Evolutionary conservation across 495 filamentous ascomycete species (phyloP), one percentile per base, ranked within the genome.

Genomic region (Podospora comata): DNA sequence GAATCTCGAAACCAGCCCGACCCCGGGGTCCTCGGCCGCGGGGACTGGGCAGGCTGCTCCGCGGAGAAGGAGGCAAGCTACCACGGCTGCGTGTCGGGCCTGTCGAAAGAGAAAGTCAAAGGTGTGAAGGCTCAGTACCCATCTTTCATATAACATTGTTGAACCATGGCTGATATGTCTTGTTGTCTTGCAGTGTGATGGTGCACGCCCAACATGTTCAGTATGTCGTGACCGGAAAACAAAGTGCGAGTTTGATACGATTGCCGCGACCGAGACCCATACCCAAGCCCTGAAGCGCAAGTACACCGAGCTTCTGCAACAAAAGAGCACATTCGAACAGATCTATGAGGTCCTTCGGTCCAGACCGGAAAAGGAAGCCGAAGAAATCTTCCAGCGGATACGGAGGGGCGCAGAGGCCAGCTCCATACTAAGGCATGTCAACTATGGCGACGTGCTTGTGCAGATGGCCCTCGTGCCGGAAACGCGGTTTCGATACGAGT

Each of bases 21-120:
- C 44, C 7, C 55, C 70, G 9, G 15, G 60, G 20, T 7, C 64
- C 28, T 19, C 34, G 28, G 20, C 60, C 20, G 5, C 5, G 44
- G 19, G 30, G 16, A 13, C 5, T 56, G 19, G 30, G 16, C 58
- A 13, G 48, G n/a, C 68, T 27, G 23, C 34, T 57, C 60, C 61
- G 61, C 32, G 28, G 39, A 73, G 69, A 71, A 79, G 65, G 67
- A 76, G 80, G 58, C 83, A 84, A 48, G 80, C 85, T 2, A 84
- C 74, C 7, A 73, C 83, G 3, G 82, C 82, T 4, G 85, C 85
- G 0, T 87, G 85, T 65, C 78, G 85, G 30, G 80, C 84, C 0
- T 87, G 85, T 70, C 76, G 85, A 39, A 85, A 78, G 66, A 78
- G 85, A 56, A 87, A 87, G 66, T 85, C 83, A 39, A 87, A 85